These are phyloP conservation scores for Xylaria sp. DNA, from an alignment of 2,329 filamentous ascomycete genomes.

Conservation along the genomic window DNA sequence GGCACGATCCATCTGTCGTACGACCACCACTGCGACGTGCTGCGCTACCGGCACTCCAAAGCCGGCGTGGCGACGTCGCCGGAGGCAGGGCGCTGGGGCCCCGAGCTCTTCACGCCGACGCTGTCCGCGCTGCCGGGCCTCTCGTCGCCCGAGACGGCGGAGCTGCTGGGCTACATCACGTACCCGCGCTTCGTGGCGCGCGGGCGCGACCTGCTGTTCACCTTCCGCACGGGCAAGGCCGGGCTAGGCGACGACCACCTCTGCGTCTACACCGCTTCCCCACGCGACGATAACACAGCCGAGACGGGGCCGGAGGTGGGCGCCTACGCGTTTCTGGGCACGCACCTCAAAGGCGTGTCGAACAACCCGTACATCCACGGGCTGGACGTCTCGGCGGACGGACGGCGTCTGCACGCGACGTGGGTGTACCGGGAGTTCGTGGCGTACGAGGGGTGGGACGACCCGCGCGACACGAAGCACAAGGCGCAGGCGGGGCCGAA, in stretches of 20 bases:
- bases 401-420: slow-evolving; percentile 48
- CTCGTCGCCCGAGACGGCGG: slow-evolving; percentile 28
- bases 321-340: slow-evolving; percentile 47
- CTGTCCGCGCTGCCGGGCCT: slow-evolving; percentile 46
- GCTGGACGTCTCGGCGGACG: slow-evolving; percentile 43
- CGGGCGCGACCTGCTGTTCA: slow-evolving; percentile 48
- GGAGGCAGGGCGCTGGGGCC: slow-evolving; percentile 39
- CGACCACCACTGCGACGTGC: slow-evolving; percentile 54
- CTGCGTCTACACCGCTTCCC: slow-evolving; percentile 47
- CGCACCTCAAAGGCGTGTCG: slow-evolving; percentile 56
- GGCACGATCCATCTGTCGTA: slow-evolving; percentile 60
- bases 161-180: slow-evolving; percentile 49
- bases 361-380: slow-evolving; percentile 61
- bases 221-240: slow-evolving; percentile 57
- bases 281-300: background rate
- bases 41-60: slow-evolving; percentile 48
- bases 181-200: slow-evolving; percentile 55
- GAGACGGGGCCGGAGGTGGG: slow-evolving; percentile 28
- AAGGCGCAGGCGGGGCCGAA: slow-evolving; percentile 51
- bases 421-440: slow-evolving; percentile 59
- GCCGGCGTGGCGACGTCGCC: slow-evolving; percentile 43
- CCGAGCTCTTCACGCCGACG: slow-evolving; percentile 46
- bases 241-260: slow-evolving; percentile 56
- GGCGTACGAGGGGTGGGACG: slow-evolving; percentile 50
- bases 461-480: slow-evolving; percentile 47